Evolutionary conservation across 768 basidiomycete species (phyloP).

Genomic region (Hygrophorus russula): DNA sequence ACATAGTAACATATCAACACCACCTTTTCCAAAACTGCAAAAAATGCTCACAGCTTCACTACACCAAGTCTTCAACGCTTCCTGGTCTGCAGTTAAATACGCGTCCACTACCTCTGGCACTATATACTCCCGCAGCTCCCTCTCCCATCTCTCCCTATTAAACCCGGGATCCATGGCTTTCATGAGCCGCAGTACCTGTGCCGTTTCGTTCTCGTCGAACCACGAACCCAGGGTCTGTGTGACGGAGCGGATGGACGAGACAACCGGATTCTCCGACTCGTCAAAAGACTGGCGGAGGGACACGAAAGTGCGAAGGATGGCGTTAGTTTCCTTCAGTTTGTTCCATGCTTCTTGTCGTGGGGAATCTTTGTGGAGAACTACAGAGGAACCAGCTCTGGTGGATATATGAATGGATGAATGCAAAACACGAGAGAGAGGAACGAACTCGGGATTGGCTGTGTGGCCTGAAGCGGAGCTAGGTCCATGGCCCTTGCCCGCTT

Average conservation of each 20-base stretch:
- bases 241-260: conserved; percentile 70
- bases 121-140: conserved; percentile 92
- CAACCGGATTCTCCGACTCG: conserved; percentile 87
- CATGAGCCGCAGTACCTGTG: conserved; percentile 86
- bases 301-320: conserved; percentile 51
- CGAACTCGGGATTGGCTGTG: conserved; percentile 76
- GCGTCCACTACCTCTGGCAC: conserved; percentile 97
- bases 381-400: conserved; percentile 69
- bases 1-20: conserved; percentile 4
- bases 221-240: conserved; percentile 79
- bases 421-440: conserved; percentile 8
- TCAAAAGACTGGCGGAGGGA: conserved; percentile 64
- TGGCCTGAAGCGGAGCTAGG: conserved; percentile 36
- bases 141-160: conserved; percentile 75
- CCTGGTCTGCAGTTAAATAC: conserved; percentile 83
- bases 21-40: not conserved
- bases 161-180: conserved; percentile 83
- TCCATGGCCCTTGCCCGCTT: conserved; percentile 67
- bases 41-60: conserved; percentile 72
- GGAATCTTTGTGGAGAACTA: conserved; percentile 79
- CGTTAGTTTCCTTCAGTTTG: conserved; percentile 65
- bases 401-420: not conserved
- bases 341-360: conserved; percentile 76
- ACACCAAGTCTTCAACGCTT: conserved; percentile 82
- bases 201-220: conserved; percentile 97